These are phyloP conservation scores for Fomitopsis schrenkii DNA, from an alignment of 1,284 basidiomycete genomes.

Conservation along the genomic window DNA sequence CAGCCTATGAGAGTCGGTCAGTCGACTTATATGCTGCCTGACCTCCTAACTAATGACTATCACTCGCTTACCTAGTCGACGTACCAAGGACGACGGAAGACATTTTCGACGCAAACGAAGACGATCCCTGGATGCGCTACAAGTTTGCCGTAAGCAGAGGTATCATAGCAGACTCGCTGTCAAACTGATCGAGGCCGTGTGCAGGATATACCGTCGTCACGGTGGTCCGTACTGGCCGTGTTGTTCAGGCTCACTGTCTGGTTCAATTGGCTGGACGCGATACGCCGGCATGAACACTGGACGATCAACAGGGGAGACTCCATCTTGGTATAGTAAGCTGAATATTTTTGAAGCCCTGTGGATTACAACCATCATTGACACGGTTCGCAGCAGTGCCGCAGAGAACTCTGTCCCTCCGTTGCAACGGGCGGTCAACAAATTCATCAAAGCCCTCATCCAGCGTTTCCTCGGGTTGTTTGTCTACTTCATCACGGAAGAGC, in stretches of 20 bases:
- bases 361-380: not conserved
- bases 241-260: not conserved
- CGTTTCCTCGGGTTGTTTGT: not conserved
- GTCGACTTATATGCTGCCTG: not conserved
- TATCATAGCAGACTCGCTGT: not conserved
- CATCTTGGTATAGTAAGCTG: not conserved
- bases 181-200: not conserved
- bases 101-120: not conserved
- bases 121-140: not conserved
- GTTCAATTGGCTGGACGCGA: not conserved
- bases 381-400: not conserved
- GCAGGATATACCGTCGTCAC: not conserved
- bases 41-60: not conserved
- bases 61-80: not conserved
- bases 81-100: not conserved
- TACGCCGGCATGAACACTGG: not conserved
- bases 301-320: not conserved
- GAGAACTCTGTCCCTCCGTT: not conserved
- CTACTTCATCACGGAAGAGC: not conserved
- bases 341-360: not conserved
- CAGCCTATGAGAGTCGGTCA: not conserved
- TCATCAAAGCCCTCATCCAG: not conserved
- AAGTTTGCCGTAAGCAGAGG: not conserved
- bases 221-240: not conserved
- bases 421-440: not conserved